These are phyloP conservation scores for Aspergillus eucalypticola DNA, from an alignment of 2,329 filamentous ascomycete genomes.

Conservation along the genomic window DNA sequence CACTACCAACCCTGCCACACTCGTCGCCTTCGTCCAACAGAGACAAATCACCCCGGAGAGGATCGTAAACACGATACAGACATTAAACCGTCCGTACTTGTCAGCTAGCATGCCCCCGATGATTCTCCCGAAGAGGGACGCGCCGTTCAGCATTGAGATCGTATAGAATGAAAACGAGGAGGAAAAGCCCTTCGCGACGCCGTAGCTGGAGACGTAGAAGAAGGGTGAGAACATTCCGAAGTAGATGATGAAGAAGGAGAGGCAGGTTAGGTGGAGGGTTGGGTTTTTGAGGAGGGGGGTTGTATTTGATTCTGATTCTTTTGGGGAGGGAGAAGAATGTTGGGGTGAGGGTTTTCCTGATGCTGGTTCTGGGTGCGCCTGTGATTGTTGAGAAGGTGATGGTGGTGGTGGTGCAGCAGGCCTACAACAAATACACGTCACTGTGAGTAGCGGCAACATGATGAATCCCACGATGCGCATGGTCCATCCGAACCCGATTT, in stretches of 20 bases:
- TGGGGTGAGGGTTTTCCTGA: no score
- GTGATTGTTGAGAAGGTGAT: neutral
- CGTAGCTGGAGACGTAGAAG: conserved; percentile 34
- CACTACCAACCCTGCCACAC: conserved; percentile 29
- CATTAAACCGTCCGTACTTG: conserved; percentile 38
- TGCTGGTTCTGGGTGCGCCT: conserved; percentile 9
- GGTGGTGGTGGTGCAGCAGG: conserved; percentile 17
- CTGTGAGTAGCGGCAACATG: conserved; percentile 46
- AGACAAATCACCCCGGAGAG: conserved; percentile 34
- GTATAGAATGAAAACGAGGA: conserved; percentile 30
- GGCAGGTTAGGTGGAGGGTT: conserved; percentile 34
- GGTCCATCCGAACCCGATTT: conserved; percentile 55
- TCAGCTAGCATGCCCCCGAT: conserved; percentile 37
- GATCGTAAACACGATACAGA: conserved; percentile 26
- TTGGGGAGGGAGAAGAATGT: no score
- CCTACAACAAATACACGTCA: conserved; percentile 36
- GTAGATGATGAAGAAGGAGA: conserved; percentile 24
- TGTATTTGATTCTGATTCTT: neutral
- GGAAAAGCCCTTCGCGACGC: conserved; percentile 17
- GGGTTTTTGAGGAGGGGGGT: conserved; percentile 40
- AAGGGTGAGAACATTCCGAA: conserved; percentile 32
- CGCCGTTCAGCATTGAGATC: conserved; percentile 36
- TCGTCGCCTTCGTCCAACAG: conserved; percentile 30
- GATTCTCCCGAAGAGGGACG: conserved; percentile 36
- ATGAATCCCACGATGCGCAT: conserved; percentile 56